Evolutionary conservation across 2,329 filamentous ascomycete genomes (phyloP).

Genomic region (Ascochyta lentis): DNA sequence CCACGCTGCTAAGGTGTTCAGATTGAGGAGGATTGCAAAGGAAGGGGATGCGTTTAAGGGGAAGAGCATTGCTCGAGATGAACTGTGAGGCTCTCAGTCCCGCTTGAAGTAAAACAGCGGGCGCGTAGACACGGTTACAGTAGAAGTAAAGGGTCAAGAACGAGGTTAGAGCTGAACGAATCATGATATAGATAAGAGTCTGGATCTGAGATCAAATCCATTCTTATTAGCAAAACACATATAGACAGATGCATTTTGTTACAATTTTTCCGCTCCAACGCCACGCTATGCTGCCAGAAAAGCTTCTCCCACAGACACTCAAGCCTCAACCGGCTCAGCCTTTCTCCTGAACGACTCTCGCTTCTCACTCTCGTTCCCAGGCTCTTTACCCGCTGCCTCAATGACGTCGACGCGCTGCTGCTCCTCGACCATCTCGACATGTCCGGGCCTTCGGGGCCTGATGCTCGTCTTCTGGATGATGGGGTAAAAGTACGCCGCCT

Average conservation of each 20-base stretch:
- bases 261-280: conserved; percentile 17
- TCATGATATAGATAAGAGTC: not conserved
- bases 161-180: not conserved
- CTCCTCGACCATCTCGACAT: conserved; percentile 51
- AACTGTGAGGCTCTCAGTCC: conserved; percentile 18
- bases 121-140: not conserved
- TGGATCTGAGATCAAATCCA: not conserved
- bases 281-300: conserved; percentile 17
- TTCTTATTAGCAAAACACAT: not conserved
- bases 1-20: conserved; percentile 29
- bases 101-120: not conserved
- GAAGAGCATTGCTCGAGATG: conserved; percentile 32
- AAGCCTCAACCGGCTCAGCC: conserved; percentile 48
- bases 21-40: conserved; percentile 26
- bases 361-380: conserved; percentile 57
- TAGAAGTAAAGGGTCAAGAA: not conserved
- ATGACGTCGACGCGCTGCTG: conserved; percentile 59
- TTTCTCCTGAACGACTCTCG: conserved; percentile 53
- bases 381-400: conserved; percentile 59
- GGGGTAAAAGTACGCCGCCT: conserved; percentile 69
- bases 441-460: conserved; percentile 52
- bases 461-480: conserved; percentile 64
- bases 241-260: conserved; percentile 1
- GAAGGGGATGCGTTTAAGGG: conserved; percentile 31
- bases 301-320: not conserved